These are phyloP conservation scores for Grigorovia humatica DNA, from an alignment of 805 yeast species.

Conservation along the genomic window DNA sequence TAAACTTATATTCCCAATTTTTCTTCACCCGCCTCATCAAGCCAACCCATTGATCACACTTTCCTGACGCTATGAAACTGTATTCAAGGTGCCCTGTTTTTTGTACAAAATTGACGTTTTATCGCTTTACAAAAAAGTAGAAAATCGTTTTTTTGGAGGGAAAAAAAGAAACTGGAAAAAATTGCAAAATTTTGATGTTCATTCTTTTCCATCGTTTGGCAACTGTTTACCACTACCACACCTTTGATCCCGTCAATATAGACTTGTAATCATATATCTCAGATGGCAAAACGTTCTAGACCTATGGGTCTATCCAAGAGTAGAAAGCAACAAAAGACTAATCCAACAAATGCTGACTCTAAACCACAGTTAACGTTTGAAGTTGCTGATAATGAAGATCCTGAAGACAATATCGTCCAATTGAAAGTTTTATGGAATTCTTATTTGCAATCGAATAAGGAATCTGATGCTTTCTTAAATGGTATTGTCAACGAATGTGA, in stretches of 20 bases:
- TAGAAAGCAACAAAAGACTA: slow-evolving; percentile 27
- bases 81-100: no score
- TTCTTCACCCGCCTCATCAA: no score
- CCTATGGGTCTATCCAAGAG: slow-evolving; percentile 53
- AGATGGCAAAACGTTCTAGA: slow-evolving; percentile 45
- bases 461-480: slow-evolving; percentile 55
- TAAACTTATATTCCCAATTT: no score
- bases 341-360: slow-evolving; percentile 11
- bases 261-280: not conserved
- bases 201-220: no score
- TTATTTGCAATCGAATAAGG: slow-evolving; percentile 44
- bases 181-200: not conserved
- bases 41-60: no score
- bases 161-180: not conserved
- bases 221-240: no score
- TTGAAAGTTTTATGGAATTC: slow-evolving; percentile 63
- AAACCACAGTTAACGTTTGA: slow-evolving; percentile 49
- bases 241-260: not conserved
- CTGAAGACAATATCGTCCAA: slow-evolving; percentile 73
- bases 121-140: not conserved
- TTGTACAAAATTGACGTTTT: no score
- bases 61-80: no score
- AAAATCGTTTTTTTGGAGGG: not conserved
- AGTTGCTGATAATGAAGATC: slow-evolving; percentile 56
- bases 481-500: slow-evolving; percentile 94